Evolutionary conservation across 495 filamentous ascomycete genomes (phyloP), one percentile per base, ranked within the genome.

Genomic region (Hypoxylon cercidicola): DNA sequence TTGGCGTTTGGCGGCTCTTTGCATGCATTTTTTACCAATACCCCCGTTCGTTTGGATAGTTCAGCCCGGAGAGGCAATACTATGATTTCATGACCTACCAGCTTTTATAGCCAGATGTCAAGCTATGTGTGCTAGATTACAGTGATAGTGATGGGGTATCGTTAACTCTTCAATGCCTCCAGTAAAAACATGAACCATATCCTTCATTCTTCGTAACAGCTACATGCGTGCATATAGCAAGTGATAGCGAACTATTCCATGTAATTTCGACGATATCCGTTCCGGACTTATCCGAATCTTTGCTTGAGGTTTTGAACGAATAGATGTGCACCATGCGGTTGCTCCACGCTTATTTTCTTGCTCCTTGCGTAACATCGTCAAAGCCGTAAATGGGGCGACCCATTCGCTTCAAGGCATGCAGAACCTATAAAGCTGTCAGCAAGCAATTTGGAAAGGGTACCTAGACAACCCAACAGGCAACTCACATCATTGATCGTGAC

Each of bases 401-500:
- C 5, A 78, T 51, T 1, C 81, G 69, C 12, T 78, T 78, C 0
- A 91, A 70, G 0, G 85, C 80, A 57, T 85, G 88, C 6, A 90
- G 79, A 3, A 91, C 87, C 88, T 91, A 56, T 3, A 32, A 32
- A 37, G n/a, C 8, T 43, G 7, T 35, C 30, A 48, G 46, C 35
- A 62, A 13, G 18, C 6, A 34, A 37, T 19, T 5, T 32, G 16
- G 13, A 11, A 35, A 20, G 28, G n/a, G n/a, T n/a, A n/a, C n/a
- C n/a, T 60, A 8, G 0, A 35, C 11, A 9, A 9, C n/a, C 11
- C 30, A 15, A 6, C 12, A 10, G 18, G 47, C 16, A 25, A 79
- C 85, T 76, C 66, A 90, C 89, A 72, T 92, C 89, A 3, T 81
- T 74, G 1, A 87, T 81, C 0, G 86, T 90, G 3, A 91, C 81